Base-by-base conservation (phyloP, 1,139 yeast species). In the Candida tunisiensis region DNA sequence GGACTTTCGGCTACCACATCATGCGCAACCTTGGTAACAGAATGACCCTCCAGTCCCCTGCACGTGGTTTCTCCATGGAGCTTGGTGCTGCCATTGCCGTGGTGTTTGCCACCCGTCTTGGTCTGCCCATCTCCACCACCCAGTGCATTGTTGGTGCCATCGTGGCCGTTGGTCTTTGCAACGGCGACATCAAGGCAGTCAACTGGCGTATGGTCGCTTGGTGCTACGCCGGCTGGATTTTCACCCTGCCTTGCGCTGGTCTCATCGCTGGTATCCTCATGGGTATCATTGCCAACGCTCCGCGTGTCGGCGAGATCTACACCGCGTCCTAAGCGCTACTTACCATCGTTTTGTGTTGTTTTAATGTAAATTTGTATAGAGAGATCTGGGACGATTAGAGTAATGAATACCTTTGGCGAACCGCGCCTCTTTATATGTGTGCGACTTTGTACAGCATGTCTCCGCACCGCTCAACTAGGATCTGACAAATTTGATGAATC, bases 121-220 rank as follows among this genome's bases (percentile, higher is more conserved):
- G 63, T 3, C 68, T 75, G 36, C 88, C 88, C 23, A 68, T 74
- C 25, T 73, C 83, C 9, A 75, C 88, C 20, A 75, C 88, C 6
- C 85, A 75, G 51, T 65, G 73, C 44, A 78, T 82, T n/a, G 75
- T 72, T 30, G 88, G 91, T 37, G 80, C 82, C 26, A 72, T 78
- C 25, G 79, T 75, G 6, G 69, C 69, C 40, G 78, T 75, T 38
- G 91, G 85, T 33, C 57, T 74, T 34, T 73, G 82, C 55, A 75
- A 75, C 57, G 59, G 55, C 39, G 77, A 71, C 44, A 38, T 60
- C 44, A 64, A 53, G 41, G 65, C 80, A 6, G 77, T 74, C 34
- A 75, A 75, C 57, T 75, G 85, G 85, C 65, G 78, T 57, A 70
- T 74, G 69, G 80, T 75, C 25, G 48, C 56, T 12, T 74, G 77